Conservation (phyloP, 2,329 filamentous ascomycete species). For the Colletotrichum destructivum region DNA sequence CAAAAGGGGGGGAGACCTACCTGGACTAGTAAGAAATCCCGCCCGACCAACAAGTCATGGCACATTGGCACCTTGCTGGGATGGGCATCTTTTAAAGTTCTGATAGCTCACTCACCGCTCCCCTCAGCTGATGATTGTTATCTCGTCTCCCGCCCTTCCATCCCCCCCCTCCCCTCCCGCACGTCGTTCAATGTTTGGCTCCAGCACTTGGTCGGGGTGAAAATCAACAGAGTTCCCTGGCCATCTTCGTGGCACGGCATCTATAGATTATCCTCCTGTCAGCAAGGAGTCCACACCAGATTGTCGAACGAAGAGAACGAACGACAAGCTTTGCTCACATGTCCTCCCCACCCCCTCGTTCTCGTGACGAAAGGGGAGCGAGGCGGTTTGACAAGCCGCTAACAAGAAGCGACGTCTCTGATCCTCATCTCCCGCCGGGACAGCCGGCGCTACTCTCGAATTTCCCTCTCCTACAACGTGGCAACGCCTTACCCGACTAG, state of each 20-base stretch:
- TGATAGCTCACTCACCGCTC: slow-evolving; percentile 3
- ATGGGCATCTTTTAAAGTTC: not conserved
- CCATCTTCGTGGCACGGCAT: slow-evolving; percentile 10
- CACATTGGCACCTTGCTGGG: slow-evolving; percentile 8
- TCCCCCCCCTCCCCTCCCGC: not conserved
- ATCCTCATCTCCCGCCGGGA: slow-evolving; percentile 21
- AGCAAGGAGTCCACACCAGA: too few relatives aligned
- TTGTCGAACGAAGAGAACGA: too few relatives aligned
- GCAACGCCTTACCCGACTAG: slow-evolving; percentile 14
- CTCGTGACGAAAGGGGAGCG: not conserved
- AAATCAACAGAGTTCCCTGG: slow-evolving; percentile 27
- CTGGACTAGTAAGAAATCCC: not conserved
- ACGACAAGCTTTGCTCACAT: slow-evolving; percentile 21
- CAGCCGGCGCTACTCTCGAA: slow-evolving; percentile 12
- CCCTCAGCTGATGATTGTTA: slow-evolving; percentile 2
- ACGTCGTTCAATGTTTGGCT: slow-evolving; percentile 26
- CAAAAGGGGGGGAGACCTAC: not conserved
- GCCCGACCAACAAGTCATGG: not conserved
- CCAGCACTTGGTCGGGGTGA: not conserved
- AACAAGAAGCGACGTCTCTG: not conserved
- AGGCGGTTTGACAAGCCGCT: not conserved
- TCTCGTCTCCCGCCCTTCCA: not conserved
- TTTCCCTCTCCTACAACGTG: not conserved
- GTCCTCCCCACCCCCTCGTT: not conserved
- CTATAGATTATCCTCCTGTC: too few relatives aligned